Evolutionary conservation across 73 alveolate species (phyloP).

Genomic region (Diophrys sp.): DNA sequence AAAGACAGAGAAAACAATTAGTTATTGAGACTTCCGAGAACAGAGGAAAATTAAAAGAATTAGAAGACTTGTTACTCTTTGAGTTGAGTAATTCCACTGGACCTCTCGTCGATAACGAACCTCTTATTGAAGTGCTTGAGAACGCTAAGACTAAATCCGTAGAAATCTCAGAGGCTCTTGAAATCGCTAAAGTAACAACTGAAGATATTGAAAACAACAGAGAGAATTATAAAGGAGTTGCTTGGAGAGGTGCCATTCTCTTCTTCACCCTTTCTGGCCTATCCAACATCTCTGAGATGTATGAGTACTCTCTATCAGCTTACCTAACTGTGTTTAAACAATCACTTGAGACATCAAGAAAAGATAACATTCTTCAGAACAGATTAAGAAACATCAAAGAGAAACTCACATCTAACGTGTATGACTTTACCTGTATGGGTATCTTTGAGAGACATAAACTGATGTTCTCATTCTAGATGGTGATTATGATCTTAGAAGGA

Average conservation of each 20-base stretch:
- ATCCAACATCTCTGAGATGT: constrained; percentile 98
- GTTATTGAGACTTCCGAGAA: constrained; percentile 95
- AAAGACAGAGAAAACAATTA: constrained; percentile 92
- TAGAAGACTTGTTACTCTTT: constrained; percentile 88
- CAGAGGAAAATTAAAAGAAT: constrained; percentile 87
- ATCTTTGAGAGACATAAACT: constrained; percentile 99
- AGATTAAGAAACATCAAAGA: constrained; percentile 96
- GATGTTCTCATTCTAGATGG: constrained; percentile 99
- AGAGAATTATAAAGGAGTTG: constrained; percentile 85
- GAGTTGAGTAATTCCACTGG: constrained; percentile 91
- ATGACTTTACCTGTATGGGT: constrained; percentile 98
- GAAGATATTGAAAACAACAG: constrained; percentile 92
- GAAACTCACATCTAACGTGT: constrained; percentile 94
- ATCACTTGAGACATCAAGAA: constrained; percentile 97
- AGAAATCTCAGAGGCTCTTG: constrained; percentile 92
- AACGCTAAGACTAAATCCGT: constrained; percentile 95
- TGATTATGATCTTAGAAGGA: constrained; percentile 98
- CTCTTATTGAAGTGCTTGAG: constrained; percentile 93
- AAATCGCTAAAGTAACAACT: constrained; percentile 94
- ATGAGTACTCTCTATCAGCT: constrained; percentile 97
- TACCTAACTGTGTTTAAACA: constrained; percentile 97
- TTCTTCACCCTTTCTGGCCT: constrained; percentile 99
- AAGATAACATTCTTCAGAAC: constrained; percentile 89
- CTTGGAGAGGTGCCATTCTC: constrained; percentile 99
- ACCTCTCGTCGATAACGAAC: constrained; percentile 94